phyloP scores from a whole-genome alignment of 345 rosid genomes.

The Moricandia moricandioides region DNA sequence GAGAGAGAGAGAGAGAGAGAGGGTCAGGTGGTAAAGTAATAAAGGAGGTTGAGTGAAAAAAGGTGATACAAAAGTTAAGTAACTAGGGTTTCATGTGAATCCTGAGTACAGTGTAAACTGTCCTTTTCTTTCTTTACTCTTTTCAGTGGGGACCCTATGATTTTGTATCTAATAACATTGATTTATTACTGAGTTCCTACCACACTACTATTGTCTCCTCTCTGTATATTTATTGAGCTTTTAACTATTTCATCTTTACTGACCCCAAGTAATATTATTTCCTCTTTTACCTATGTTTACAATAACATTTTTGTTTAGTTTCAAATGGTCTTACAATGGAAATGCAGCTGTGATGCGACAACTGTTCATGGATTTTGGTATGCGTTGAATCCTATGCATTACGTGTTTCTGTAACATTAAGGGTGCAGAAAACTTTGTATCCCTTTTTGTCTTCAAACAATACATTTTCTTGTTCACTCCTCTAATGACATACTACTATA shows the following conservation, averaged over 20 bases:
- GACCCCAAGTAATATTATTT: neutral
- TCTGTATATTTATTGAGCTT: neutral
- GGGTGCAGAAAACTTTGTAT: neutral
- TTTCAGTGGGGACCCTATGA: slow-evolving; percentile 21
- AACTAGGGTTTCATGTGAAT: slow-evolving; percentile 36
- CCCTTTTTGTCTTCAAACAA: neutral
- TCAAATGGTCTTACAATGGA: slow-evolving; percentile 20
- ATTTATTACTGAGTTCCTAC: slow-evolving; percentile 26
- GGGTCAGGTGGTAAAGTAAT: slow-evolving; percentile 22
- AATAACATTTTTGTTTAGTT: slow-evolving; percentile 18
- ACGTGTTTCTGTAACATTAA: neutral
- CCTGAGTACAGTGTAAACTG: slow-evolving; percentile 32
- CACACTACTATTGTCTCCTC: neutral
- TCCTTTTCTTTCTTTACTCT: slow-evolving; percentile 25
- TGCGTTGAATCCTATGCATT: slow-evolving; percentile 27
- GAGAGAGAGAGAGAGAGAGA: neutral
- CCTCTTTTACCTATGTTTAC: slow-evolving; percentile 20
- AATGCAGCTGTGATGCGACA: slow-evolving; percentile 23
- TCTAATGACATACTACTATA: neutral
- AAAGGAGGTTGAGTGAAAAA: slow-evolving; percentile 17
- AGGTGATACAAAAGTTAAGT: slow-evolving; percentile 27
- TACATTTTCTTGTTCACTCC: neutral
- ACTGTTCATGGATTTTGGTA: neutral
- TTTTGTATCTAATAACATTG: neutral
- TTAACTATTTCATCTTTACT: neutral